Evolutionary conservation across 495 filamentous ascomycete genomes (phyloP).

Genomic region (Tetracladium setigerum): DNA sequence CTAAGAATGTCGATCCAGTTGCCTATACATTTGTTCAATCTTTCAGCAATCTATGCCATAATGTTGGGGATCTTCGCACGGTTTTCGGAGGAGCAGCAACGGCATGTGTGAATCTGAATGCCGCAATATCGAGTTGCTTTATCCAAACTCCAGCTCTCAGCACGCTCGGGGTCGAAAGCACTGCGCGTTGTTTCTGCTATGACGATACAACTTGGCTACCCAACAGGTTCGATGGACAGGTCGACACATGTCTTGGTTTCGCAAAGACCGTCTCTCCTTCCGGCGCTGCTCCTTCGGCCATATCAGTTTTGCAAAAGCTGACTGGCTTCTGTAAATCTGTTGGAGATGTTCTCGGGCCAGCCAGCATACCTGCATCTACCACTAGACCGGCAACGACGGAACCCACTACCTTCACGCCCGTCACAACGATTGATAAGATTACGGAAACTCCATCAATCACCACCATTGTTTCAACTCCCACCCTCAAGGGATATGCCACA

Average conservation of each 20-base stretch:
- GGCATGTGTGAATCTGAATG: not conserved
- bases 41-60: not conserved
- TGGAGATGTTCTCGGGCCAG: conserved; percentile 8
- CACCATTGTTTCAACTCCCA: not conserved
- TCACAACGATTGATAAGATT: too few relatives aligned
- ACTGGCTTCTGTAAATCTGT: conserved; percentile 12
- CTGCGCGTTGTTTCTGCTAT: conserved; percentile 8
- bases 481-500: not conserved
- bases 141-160: not conserved
- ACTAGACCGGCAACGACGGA: too few relatives aligned
- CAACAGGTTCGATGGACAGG: not conserved
- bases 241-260: not conserved
- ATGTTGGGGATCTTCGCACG: too few relatives aligned
- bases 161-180: not conserved
- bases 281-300: conserved; percentile 3
- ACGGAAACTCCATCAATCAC: not conserved
- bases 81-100: not conserved
- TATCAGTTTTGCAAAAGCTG: conserved; percentile 1
- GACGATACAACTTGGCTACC: not conserved
- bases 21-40: not conserved
- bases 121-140: not conserved
- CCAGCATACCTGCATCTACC: too few relatives aligned
- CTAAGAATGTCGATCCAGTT: not conserved
- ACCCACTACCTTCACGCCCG: too few relatives aligned
- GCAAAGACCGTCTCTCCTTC: not conserved